phyloP scores from a whole-genome alignment of 306 rosid species.

The Mimosa bimucronata region DNA sequence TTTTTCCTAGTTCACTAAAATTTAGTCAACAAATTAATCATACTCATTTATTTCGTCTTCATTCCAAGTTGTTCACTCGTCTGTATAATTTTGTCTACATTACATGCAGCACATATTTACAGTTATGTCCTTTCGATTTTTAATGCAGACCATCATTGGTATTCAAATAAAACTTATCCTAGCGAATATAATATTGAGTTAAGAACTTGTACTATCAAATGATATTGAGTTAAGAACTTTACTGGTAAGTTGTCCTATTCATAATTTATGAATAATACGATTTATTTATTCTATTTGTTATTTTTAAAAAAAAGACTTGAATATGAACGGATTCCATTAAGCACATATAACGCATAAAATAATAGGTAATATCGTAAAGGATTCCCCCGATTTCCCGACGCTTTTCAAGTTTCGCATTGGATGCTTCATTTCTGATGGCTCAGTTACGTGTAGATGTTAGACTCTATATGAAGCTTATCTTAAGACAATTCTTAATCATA shows the following conservation, averaged over 20 bases:
- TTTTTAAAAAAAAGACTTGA: background rate
- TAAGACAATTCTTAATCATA: background rate
- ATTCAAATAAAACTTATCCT: background rate
- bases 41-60: background rate
- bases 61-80: too few species aligned
- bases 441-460: background rate
- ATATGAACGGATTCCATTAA: background rate
- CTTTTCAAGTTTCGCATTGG: background rate
- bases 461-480: background rate
- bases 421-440: background rate
- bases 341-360: background rate
- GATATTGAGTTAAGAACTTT: too few species aligned
- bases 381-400: background rate
- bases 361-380: background rate
- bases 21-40: background rate
- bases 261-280: background rate
- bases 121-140: too few species aligned
- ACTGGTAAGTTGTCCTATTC: background rate
- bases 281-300: background rate
- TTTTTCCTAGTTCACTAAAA: too few species aligned
- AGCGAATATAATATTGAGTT: background rate
- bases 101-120: too few species aligned
- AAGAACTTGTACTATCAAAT: too few species aligned
- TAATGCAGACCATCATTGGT: too few species aligned
- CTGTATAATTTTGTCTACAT: too few species aligned